Evolutionary conservation across 2,329 filamentous ascomycete genomes (phyloP).

Genomic region (Epichloe gansuensis): DNA sequence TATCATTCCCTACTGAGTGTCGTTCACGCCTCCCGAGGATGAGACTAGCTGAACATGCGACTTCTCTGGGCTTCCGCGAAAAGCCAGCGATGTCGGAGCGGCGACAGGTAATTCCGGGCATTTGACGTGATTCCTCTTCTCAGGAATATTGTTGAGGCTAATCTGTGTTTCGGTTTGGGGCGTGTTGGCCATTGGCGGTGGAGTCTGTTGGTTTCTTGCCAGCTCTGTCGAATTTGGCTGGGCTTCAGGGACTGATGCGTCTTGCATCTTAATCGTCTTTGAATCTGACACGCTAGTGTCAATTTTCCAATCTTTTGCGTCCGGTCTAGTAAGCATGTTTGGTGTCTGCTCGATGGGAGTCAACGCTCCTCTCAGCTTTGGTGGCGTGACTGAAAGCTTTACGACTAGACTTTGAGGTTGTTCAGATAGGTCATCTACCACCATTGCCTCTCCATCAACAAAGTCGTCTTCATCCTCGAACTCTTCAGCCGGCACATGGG

Average conservation of each 20-base stretch:
- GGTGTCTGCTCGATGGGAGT: constrained; percentile 11
- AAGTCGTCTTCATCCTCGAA: constrained; percentile 46
- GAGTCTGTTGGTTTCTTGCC: background rate
- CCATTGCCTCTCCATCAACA: constrained; percentile 44
- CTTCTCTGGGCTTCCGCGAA: constrained; percentile 51
- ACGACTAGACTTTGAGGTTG: constrained; percentile 55
- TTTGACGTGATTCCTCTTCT: background rate
- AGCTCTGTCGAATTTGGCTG: background rate
- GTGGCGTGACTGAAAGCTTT: constrained; percentile 47
- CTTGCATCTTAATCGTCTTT: constrained; percentile 14
- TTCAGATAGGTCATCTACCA: constrained; percentile 39
- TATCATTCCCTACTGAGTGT: constrained; percentile 14
- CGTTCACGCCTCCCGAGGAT: constrained; percentile 20
- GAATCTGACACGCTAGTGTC: constrained; percentile 8
- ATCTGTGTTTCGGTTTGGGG: background rate
- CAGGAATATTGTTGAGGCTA: constrained; percentile 8
- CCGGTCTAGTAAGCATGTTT: constrained; percentile 13
- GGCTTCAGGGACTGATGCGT: constrained; percentile 9
- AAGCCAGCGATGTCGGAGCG: constrained; percentile 37
- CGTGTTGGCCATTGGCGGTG: background rate
- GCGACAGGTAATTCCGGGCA: constrained; percentile 18
- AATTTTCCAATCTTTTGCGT: constrained; percentile 10
- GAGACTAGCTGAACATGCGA: constrained; percentile 20
- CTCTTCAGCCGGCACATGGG: constrained; percentile 45
- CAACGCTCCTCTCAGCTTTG: constrained; percentile 22